Base-by-base conservation (phyloP, 2,329 filamentous ascomycete species). In the Pestalotiopsis sp. region DNA sequence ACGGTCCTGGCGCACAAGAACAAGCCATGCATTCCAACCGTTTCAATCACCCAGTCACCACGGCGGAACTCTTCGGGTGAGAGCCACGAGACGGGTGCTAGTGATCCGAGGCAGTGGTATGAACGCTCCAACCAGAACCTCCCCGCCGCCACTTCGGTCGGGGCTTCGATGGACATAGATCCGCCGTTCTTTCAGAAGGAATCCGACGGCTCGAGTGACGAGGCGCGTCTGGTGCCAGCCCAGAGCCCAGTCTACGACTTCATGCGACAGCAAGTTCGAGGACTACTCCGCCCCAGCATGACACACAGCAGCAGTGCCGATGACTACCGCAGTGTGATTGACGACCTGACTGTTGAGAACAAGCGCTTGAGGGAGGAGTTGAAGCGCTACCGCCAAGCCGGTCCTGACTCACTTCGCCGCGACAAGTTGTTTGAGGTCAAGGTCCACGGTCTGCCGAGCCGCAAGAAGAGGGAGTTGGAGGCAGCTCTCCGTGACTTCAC, bases 361-460 rank as follows among this genome's bases (percentile, higher is more conserved):
- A 92, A 93, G 76, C 90, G 89, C 64, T 78, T 97, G 69, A 94
- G 91, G 79, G 89, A 91, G 71, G 89, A 90, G 73, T 74, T 97
- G 66, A 91, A 88, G 73, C 90, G 88, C 65, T 92, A 92, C 70
- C 91, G 92, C 76, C 89, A 88, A 70, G 80, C 87, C 30, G 88
- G 91, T 1, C 88, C 89, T 20, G 85, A 90, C 56, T 87, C 91
- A 70, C 79, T 94, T 63, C 86, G 90, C 40, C 88, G 90, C 60
- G 92, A 97, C 38, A 94, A 92, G 75, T 79, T 97, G 0, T 95
- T 97, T 72, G 94, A 97, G 76, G 89, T 97, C 69, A 91, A 92
- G 72, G 86, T 94, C 38, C 92, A 96, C 72, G 89, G 91, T 0
- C 78, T 97, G 55, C 87, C 92, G 0, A 84, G 88, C 60, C 85